Evolutionary conservation across 176 grass and related monocot species (phyloP), one percentile per base, ranked within the genome.

Genomic region (Typha latifolia): DNA sequence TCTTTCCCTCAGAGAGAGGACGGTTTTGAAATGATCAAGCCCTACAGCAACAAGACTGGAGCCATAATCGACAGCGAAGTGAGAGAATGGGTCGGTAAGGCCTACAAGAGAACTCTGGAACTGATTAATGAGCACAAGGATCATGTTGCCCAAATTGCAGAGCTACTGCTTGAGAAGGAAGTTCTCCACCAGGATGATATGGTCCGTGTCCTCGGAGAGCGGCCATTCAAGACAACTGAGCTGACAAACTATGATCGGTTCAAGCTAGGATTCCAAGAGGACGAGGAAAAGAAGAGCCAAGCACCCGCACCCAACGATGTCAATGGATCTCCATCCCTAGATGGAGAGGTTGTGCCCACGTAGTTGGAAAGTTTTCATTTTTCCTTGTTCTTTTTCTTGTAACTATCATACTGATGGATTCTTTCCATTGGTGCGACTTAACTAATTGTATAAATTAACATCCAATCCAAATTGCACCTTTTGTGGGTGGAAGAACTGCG

Each of bases 121-220:
- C 59, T 96, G 62, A 82, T 96, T 59, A 82, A 63, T 29, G 69
- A 79, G 14, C 93, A 96, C 78, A 92, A 86, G 67, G 82, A 92
- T 31, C 83, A 92, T 48, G 82, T 96, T 6, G 66, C 77, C 12
- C 82, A 91, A 57, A 73, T 96, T 27, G 88, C 88, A 3, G 93
- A 86, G 81, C 68, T 96, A 19, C 72, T 96, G 66, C 88, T 96
- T 6, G 78, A 91, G 82, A 91, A 89, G 80, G 85, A 96, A 68
- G 85, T 96, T 34, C 81, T 96, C 23, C 93, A 91, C 75, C 85
- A 89, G 71, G 93, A 91, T 61, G 93, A 96, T 81, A 72, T 96
- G 57, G 37, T 89, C 62, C 78, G 59, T 32, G 66, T 96, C 62
- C 65, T 96, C 31, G 93, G 93, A n/a, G 80, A 84, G 32, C 82